These are phyloP conservation scores for Fremontodendron californicum DNA, from an alignment of 345 rosid genomes.

Conservation along the genomic window DNA sequence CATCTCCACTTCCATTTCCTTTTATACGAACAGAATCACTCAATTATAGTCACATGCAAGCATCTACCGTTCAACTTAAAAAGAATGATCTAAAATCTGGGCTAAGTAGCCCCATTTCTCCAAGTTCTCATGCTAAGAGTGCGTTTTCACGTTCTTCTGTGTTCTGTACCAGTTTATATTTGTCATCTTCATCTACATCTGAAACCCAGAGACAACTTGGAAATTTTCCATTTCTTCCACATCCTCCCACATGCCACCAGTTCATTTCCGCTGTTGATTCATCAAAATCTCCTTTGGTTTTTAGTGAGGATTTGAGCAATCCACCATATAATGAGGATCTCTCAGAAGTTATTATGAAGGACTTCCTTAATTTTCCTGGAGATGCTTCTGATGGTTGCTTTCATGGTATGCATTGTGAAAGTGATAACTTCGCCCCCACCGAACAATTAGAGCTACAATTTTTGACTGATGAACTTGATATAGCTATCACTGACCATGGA, in stretches of 20 bases:
- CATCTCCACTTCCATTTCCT: neutral
- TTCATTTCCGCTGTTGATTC: neutral
- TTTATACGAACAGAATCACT: no score
- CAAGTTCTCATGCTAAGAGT: neutral
- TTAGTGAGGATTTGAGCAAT: neutral
- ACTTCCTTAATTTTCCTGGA: neutral
- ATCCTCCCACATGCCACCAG: neutral
- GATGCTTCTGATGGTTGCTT: neutral
- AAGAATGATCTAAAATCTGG: neutral
- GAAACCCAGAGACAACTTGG: neutral
- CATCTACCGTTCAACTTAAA: neutral
- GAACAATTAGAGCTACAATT: neutral
- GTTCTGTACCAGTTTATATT: constrained; percentile 5
- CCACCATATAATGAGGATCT: neutral
- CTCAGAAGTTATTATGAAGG: neutral
- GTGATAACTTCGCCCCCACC: neutral
- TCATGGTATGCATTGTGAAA: neutral
- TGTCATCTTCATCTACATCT: neutral
- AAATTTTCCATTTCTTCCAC: constrained; percentile 2
- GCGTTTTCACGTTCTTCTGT: neutral
- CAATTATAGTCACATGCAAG: no score
- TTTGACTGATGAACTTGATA: neutral
- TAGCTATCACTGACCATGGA: neutral
- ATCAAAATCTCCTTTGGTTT: neutral
- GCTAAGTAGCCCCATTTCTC: neutral